Evolutionary conservation across 345 rosid genomes (phyloP), one percentile per base, ranked within the genome.

Genomic region (Fremontodendron californicum): DNA sequence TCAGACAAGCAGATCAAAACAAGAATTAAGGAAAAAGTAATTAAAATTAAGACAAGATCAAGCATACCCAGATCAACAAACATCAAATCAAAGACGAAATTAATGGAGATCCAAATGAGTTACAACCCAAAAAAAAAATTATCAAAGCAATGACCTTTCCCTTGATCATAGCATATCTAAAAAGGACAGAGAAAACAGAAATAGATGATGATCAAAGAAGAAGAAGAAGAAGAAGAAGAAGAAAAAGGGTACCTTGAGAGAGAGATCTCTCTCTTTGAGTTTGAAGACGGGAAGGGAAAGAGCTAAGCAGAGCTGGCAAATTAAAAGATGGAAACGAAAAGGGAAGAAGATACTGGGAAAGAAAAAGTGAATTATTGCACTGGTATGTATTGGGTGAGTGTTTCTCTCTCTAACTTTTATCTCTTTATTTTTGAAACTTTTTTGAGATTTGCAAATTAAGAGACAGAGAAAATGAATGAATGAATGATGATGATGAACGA

Each of bases 331-430:
- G 66, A 42, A 62, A 69, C 40, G 48, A 66, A 65, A 43, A 23
- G 61, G 51, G 49, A 18, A 67, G 58, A n/a, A 23, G 57, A 42
- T 21, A 46, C 8, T 39, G n/a, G 40, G 31, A 73, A 76, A 72
- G 63, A 49, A 75, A 81, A 80, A 71, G 77, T 75, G 84, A 83
- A 82, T 85, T 57, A 82, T 87, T 82, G 89, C 77, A 33, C 40
- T 75, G 60, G 66, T 46, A 33, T 29, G 74, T 31, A 13, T 45
- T 31, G 29, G 35, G 75, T 77, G 75, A 13, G 81, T n/a, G 58
- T 42, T 76, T 79, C 84, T 83, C 81, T 74, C 83, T 29, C 37
- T 60, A 29, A 67, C 40, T 82, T 78, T 81, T 77, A 70, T 74
- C 66, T 60, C 16, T 74, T 25, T 45, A 45, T 25, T 48, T 72